These are phyloP conservation scores for Mycogone perniciosa DNA, from an alignment of 2,329 filamentous ascomycete genomes.

Conservation along the genomic window DNA sequence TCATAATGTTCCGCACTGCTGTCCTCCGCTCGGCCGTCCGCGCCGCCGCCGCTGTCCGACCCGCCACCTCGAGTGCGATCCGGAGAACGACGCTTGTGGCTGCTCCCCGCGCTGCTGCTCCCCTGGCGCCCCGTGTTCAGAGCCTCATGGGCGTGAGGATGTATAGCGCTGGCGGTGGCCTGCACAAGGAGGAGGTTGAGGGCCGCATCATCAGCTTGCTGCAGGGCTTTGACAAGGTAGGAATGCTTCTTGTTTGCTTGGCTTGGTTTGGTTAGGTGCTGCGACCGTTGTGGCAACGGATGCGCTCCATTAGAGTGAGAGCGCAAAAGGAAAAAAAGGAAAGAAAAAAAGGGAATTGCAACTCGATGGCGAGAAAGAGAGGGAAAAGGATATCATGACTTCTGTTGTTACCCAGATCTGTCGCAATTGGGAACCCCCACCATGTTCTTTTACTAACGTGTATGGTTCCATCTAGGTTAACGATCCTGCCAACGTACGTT, in stretches of 20 bases:
- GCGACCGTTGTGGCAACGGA: too few relatives aligned
- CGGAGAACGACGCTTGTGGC: constrained; percentile 50
- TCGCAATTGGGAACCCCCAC: too few relatives aligned
- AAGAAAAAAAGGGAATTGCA: too few relatives aligned
- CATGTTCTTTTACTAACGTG: constrained; percentile 17
- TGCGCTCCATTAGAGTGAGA: too few relatives aligned
- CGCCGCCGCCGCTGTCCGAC: constrained; percentile 34
- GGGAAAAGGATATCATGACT: background rate
- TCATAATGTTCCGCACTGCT: constrained; percentile 78
- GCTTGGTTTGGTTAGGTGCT: background rate
- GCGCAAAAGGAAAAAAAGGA: too few relatives aligned
- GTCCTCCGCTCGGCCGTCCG: constrained; percentile 63
- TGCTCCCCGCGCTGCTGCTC: constrained; percentile 48
- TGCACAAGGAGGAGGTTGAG: constrained; percentile 80
- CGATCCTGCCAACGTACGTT: constrained; percentile 55
- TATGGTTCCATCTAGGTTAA: constrained; percentile 50
- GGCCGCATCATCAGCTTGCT: constrained; percentile 87
- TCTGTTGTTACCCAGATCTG: background rate
- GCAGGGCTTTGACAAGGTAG: constrained; percentile 89
- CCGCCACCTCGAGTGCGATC: constrained; percentile 39
- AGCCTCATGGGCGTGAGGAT: constrained; percentile 66
- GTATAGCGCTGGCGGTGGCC: constrained; percentile 77
- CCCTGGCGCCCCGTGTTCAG: constrained; percentile 47
- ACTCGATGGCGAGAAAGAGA: background rate
- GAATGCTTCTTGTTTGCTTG: constrained; percentile 15